Evolutionary conservation across 2,329 filamentous ascomycete species (phyloP).

Genomic region (Torrubiellomyces zombiae): DNA sequence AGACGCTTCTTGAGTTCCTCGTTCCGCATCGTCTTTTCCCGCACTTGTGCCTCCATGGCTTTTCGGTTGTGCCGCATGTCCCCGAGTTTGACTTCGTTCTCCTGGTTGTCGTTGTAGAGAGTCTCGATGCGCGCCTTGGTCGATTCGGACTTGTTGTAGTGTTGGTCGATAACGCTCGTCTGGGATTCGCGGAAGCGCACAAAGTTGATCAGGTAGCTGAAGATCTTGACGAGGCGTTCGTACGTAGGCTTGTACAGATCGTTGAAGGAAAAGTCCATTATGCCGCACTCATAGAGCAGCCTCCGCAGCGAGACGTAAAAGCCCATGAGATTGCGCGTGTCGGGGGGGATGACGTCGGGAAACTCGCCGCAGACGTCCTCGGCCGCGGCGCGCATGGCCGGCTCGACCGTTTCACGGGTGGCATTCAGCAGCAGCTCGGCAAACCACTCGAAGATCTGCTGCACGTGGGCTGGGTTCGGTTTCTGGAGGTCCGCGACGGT

Average conservation of each 20-base stretch:
- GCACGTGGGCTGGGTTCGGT: constrained; percentile 84
- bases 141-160: constrained; percentile 79
- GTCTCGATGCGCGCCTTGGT: constrained; percentile 79
- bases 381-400: constrained; percentile 82
- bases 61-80: constrained; percentile 68
- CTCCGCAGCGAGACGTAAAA: constrained; percentile 77
- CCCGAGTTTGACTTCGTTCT: constrained; percentile 62
- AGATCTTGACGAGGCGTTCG: constrained; percentile 80
- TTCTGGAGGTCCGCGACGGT: constrained; percentile 77
- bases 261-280: constrained; percentile 83
- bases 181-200: constrained; percentile 92
- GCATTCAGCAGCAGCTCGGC: constrained; percentile 87
- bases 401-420: constrained; percentile 83
- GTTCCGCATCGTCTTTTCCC: constrained; percentile 72
- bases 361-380: constrained; percentile 76
- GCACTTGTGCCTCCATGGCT: constrained; percentile 64
- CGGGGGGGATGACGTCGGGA: constrained; percentile 67
- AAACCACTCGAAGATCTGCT: constrained; percentile 97
- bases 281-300: constrained; percentile 72
- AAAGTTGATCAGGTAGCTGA: constrained; percentile 97
- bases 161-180: constrained; percentile 73
- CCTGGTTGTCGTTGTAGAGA: constrained; percentile 71
- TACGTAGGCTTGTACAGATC: constrained; percentile 86
- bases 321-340: constrained; percentile 87
- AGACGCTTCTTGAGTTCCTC: constrained; percentile 73